phyloP scores from a whole-genome alignment of 1,284 basidiomycete species.

The Caloboletus firmus region DNA sequence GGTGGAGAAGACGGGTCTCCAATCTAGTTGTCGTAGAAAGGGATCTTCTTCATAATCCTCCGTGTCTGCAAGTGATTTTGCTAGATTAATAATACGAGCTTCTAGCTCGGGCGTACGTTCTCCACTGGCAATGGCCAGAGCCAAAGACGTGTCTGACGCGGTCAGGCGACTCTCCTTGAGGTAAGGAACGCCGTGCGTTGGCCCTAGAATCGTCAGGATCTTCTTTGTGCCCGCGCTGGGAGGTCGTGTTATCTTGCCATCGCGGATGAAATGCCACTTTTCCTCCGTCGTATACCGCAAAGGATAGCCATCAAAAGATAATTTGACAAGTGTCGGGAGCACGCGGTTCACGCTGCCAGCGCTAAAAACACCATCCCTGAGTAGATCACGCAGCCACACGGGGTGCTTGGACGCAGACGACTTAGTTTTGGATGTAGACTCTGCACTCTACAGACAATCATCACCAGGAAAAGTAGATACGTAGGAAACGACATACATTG shows the following conservation, averaged over 20 bases:
- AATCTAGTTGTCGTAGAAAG: slow-evolving; percentile 71
- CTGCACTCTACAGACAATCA: slow-evolving; percentile 12
- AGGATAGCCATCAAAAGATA: slow-evolving; percentile 74
- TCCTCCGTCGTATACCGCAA: slow-evolving; percentile 62
- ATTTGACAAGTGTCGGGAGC: slow-evolving; percentile 76
- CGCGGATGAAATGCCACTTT: slow-evolving; percentile 63
- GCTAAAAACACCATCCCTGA: slow-evolving; percentile 45
- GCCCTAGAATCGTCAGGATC: slow-evolving; percentile 42
- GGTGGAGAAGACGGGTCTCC: slow-evolving; percentile 38
- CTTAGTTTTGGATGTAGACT: neutral
- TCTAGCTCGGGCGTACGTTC: slow-evolving; percentile 35
- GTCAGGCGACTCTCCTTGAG: slow-evolving; percentile 42
- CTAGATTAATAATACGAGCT: slow-evolving; percentile 40
- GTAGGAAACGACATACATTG: slow-evolving; percentile 24
- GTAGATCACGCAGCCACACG: slow-evolving; percentile 75
- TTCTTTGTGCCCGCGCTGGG: slow-evolving; percentile 43
- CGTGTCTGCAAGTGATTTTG: slow-evolving; percentile 31
- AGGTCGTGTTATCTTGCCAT: slow-evolving; percentile 38
- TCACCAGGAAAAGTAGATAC: neutral
- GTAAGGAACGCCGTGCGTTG: slow-evolving; percentile 43
- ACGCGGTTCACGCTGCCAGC: slow-evolving; percentile 61
- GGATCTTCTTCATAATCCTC: slow-evolving; percentile 41
- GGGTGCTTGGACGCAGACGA: slow-evolving; percentile 41
- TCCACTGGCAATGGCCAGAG: slow-evolving; percentile 43
- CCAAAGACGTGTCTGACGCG: slow-evolving; percentile 41